Evolutionary conservation across 257 asterid species (phyloP).

Genomic region (Osmanthus fragrans): DNA sequence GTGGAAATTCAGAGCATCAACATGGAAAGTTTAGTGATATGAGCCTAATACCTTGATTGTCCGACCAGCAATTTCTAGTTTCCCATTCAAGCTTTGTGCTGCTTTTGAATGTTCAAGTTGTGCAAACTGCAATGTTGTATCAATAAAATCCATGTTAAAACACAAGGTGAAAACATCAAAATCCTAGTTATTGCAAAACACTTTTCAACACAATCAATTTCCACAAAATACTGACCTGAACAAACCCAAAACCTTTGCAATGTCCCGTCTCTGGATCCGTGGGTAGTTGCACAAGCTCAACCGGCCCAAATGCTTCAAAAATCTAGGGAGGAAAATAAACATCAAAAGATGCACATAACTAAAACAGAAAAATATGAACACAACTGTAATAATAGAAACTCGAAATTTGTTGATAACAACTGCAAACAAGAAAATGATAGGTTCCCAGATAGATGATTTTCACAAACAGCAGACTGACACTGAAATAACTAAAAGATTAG

Average conservation of each 20-base stretch:
- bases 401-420: background rate
- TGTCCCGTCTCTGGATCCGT: constrained; percentile 99
- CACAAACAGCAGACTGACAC: background rate
- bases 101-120: constrained; percentile 98
- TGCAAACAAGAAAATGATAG: background rate
- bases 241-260: constrained; percentile 99
- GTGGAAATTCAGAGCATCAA: background rate
- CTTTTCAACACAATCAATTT: background rate
- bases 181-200: background rate
- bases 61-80: constrained; percentile 95
- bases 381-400: background rate
- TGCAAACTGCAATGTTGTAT: constrained; percentile 55
- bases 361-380: background rate
- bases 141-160: background rate
- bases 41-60: constrained; percentile 68
- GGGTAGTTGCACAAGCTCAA: constrained; percentile 98
- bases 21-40: constrained; percentile 2
- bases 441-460: background rate
- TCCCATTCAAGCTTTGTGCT: constrained; percentile 91
- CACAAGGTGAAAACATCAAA: background rate
- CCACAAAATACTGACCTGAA: constrained; percentile 75
- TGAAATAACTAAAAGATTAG: background rate
- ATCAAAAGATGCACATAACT: constrained; percentile 1
- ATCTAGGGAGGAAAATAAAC: constrained; percentile 43
- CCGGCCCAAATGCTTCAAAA: constrained; percentile 98